Percentiles rank a stretch among this genome's conserved stretches.
Evolutionary conservation across 371 early-diverging fungal species (phyloP).

Genomic region (Mucor indicus): DNA sequence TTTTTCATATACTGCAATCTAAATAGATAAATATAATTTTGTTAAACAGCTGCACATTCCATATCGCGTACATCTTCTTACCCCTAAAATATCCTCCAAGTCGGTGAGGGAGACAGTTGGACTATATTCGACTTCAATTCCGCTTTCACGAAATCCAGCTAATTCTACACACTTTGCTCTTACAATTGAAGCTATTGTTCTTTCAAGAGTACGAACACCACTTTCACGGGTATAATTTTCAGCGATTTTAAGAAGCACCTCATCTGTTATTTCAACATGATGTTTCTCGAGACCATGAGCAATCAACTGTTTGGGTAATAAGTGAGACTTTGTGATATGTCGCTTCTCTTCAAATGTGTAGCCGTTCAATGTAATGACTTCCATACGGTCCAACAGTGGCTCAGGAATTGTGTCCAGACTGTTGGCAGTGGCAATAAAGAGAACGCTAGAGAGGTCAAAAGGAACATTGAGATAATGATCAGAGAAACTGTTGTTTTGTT

Average conservation of each 20-base stretch:
- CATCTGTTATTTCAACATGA: conserved; percentile 64
- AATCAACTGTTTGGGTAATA: conserved; percentile 76
- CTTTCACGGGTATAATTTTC: conserved; percentile 89
- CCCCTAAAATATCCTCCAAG: conserved; percentile 67
- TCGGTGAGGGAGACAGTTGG: conserved; percentile 18
- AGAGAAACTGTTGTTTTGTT: conserved; percentile 90
- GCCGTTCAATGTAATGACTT: conserved; percentile 88
- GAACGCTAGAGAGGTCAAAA: conserved; percentile 87
- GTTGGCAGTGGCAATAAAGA: conserved; percentile 97
- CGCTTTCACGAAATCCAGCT: conserved; percentile 37
- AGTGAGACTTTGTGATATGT: conserved; percentile 84
- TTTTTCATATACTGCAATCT: conserved; percentile 43
- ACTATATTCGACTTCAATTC: conserved; percentile 11
- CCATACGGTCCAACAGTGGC: conserved; percentile 95
- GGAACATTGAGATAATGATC: conserved; percentile 98
- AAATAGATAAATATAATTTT: not conserved
- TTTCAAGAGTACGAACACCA: conserved; percentile 92
- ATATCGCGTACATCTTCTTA: conserved; percentile 20
- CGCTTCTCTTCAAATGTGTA: conserved; percentile 94
- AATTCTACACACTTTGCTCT: conserved; percentile 74
- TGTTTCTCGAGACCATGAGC: conserved; percentile 71
- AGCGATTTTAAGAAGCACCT: conserved; percentile 78
- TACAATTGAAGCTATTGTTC: conserved; percentile 81
- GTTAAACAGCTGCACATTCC: too few species aligned
- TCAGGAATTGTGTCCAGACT: conserved; percentile 90